Evolutionary conservation across 371 early-diverging fungal genomes (phyloP).

Genomic region (Phascolomyces articulosus): DNA sequence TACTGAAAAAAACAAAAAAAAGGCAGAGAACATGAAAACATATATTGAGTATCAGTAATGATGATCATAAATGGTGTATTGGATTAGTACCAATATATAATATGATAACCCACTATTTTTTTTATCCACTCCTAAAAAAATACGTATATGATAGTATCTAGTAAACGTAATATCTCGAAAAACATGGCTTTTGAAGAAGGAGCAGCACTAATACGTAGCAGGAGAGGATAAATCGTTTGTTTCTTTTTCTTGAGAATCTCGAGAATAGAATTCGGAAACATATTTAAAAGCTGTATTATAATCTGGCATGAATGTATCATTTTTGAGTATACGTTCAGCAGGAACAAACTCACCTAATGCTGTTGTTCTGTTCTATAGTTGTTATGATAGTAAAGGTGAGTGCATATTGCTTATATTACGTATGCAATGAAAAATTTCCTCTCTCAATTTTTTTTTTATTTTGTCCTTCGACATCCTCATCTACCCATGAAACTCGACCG

Average conservation of each 20-base stretch:
- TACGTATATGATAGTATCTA: conserved; percentile 38
- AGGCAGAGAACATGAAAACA: too few relatives aligned
- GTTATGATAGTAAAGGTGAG: too few relatives aligned
- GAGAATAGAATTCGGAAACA: conserved; percentile 59
- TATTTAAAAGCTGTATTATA: conserved; percentile 51
- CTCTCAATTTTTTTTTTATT: too few relatives aligned
- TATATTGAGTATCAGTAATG: too few relatives aligned
- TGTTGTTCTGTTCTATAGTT: conserved; percentile 23
- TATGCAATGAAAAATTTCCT: too few relatives aligned
- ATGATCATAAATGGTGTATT: too few relatives aligned
- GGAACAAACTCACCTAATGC: conserved; percentile 43
- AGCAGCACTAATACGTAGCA: too few relatives aligned
- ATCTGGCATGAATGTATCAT: conserved; percentile 38
- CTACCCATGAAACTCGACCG: background rate
- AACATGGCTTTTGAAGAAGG: conserved; percentile 11
- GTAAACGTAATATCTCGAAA: conserved; percentile 29
- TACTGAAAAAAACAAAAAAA: conserved; percentile 11
- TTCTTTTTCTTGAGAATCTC: background rate
- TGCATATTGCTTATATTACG: too few relatives aligned
- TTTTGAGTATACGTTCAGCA: conserved; percentile 61
- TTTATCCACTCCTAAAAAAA: too few relatives aligned
- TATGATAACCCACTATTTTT: too few relatives aligned
- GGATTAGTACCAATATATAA: too few relatives aligned
- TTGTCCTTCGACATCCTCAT: too few relatives aligned
- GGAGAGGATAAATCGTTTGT: background rate